A percentile compares a stretch with the other conserved stretches of the same genome.
These are phyloP conservation scores for Protomyces inundatus DNA, from an alignment of 1,139 yeast species.

Conservation along the genomic window DNA sequence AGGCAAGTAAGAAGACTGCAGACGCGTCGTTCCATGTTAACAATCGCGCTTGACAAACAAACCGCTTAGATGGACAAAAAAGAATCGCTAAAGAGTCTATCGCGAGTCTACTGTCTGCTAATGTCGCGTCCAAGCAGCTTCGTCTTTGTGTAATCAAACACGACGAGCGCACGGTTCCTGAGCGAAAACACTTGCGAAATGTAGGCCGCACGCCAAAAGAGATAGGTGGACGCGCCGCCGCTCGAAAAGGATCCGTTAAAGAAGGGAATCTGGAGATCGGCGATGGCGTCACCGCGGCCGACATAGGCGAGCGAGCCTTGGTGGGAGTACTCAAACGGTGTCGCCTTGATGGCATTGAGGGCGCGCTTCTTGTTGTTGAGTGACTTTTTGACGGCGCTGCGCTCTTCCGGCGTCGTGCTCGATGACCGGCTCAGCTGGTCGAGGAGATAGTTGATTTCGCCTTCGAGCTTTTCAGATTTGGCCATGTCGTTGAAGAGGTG, in stretches of 20 bases:
- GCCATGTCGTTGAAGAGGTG: slow-evolving; percentile 63
- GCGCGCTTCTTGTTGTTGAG: slow-evolving; percentile 42
- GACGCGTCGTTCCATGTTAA: too few relatives aligned
- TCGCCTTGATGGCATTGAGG: slow-evolving; percentile 57
- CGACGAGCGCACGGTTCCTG: slow-evolving; percentile 78
- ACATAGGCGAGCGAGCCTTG: slow-evolving; percentile 60
- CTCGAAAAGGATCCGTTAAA: slow-evolving; percentile 68
- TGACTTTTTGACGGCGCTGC: slow-evolving; percentile 38
- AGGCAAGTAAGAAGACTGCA: too few relatives aligned
- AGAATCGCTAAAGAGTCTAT: not conserved
- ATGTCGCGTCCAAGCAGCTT: slow-evolving; percentile 82
- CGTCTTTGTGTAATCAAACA: slow-evolving; percentile 83
- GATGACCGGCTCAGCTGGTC: slow-evolving; percentile 39
- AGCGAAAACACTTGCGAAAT: slow-evolving; percentile 86
- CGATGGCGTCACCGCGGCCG: slow-evolving; percentile 90
- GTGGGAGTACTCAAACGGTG: slow-evolving; percentile 55
- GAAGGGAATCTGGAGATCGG: slow-evolving; percentile 75
- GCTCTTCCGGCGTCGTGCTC: slow-evolving; percentile 37
- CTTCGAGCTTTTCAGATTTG: slow-evolving; percentile 58
- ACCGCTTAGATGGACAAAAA: not conserved
- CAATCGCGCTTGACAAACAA: not conserved
- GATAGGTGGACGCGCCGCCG: slow-evolving; percentile 80
- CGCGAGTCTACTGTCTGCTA: not conserved
- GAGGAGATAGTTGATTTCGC: slow-evolving; percentile 43
- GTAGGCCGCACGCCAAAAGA: slow-evolving; percentile 93